phyloP scores from a whole-genome alignment of 164 flowering plant genomes.

The Tetrastigma voinierianum region DNA sequence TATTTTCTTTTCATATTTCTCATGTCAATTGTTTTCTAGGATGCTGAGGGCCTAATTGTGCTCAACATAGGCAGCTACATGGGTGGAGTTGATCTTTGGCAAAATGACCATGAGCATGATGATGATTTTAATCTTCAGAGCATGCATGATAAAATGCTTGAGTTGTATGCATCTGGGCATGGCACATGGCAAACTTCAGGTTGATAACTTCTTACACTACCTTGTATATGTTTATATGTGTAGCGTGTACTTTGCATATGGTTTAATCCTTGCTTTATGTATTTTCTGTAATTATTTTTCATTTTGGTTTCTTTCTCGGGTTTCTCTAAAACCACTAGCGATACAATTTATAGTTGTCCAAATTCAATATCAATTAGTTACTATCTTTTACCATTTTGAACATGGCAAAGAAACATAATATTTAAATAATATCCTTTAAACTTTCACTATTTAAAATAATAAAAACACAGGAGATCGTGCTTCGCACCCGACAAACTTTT shows the following conservation, averaged over 20 bases:
- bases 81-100: conserved; percentile 85
- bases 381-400: too few species aligned
- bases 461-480: too few species aligned
- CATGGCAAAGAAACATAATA: too few species aligned
- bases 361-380: too few species aligned
- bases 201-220: conserved; percentile 13
- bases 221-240: background rate
- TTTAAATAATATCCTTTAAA: too few species aligned
- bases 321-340: too few species aligned
- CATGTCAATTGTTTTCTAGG: conserved; percentile 30
- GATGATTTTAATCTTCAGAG: conserved; percentile 62
- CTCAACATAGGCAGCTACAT: conserved; percentile 78
- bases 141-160: conserved; percentile 75
- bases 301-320: too few species aligned
- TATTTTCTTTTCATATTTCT: background rate
- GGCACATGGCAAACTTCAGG: conserved; percentile 93
- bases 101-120: conserved; percentile 73
- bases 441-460: too few species aligned
- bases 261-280: background rate
- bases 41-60: conserved; percentile 71
- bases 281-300: background rate
- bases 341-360: too few species aligned
- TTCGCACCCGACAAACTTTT: too few species aligned
- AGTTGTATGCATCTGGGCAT: conserved; percentile 71
- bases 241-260: background rate